phyloP scores from a whole-genome alignment of 176 grass and related monocot species.

The Zea luxurians region DNA sequence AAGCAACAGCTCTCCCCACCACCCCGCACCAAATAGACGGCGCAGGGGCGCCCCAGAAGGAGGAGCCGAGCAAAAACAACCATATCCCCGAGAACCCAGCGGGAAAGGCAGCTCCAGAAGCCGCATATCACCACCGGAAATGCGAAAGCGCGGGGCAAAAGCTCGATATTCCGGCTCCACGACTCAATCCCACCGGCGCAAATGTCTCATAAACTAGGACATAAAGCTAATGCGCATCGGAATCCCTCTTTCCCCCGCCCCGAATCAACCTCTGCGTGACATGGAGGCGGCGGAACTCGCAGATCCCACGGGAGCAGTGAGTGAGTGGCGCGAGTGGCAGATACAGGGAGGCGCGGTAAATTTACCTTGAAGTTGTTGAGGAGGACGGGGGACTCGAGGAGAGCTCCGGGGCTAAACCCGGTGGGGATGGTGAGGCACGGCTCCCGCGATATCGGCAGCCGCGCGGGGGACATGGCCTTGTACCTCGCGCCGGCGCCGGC shows the following conservation, averaged over 20 bases:
- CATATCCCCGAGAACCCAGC: constrained; percentile 41
- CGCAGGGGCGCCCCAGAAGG: constrained; percentile 46
- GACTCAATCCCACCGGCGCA: constrained; percentile 40
- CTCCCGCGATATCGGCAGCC: constrained; percentile 77
- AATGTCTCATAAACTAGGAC: constrained; percentile 43
- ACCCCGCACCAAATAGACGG: constrained; percentile 43
- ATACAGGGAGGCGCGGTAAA: not conserved
- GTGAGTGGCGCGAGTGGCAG: not conserved
- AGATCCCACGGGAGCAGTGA: constrained; percentile 46
- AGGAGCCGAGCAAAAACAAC: constrained; percentile 38
- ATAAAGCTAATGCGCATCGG: constrained; percentile 56
- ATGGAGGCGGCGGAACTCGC: constrained; percentile 32
- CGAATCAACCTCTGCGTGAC: constrained; percentile 34
- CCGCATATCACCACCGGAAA: constrained; percentile 47
- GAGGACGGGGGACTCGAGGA: constrained; percentile 90
- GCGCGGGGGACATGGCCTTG: constrained; percentile 92
- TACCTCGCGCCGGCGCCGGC: constrained; percentile 69
- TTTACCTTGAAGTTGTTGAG: constrained; percentile 86
- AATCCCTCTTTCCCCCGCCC: constrained; percentile 42
- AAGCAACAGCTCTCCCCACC: constrained; percentile 43
- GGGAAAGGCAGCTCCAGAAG: constrained; percentile 43
- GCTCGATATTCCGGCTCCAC: constrained; percentile 54
- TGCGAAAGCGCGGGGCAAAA: constrained; percentile 54
- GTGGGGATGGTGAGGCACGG: constrained; percentile 86
- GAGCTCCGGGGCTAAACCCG: constrained; percentile 75